Percentiles rank a stretch among this genome's conserved stretches.
Conservation (phyloP, 805 yeast genomes). For the Candida sithepensis region DNA sequence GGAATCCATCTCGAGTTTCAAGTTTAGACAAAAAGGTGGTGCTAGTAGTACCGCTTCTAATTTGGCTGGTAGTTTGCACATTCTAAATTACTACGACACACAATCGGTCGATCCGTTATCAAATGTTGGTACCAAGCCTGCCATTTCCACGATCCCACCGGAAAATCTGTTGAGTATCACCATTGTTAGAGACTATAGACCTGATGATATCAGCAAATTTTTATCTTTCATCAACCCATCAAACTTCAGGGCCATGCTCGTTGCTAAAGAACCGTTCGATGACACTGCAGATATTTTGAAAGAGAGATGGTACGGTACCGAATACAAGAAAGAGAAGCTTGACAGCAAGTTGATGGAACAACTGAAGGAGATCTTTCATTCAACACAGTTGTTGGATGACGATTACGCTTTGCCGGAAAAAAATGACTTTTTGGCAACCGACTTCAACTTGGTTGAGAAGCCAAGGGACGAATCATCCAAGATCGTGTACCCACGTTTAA, state of each 20-base stretch:
- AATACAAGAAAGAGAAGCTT: conserved; percentile 51
- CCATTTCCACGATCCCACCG: conserved; percentile 49
- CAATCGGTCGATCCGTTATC: conserved; percentile 11
- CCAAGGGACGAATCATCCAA: conserved; percentile 32
- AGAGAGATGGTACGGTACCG: conserved; percentile 93
- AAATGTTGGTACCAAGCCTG: conserved; percentile 3
- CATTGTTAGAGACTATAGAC: conserved; percentile 52
- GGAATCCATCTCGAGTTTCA: conserved; percentile 66
- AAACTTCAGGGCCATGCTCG: conserved; percentile 58
- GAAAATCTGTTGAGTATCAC: conserved; percentile 58
- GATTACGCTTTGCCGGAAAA: conserved; percentile 49
- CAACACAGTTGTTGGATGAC: conserved; percentile 36
- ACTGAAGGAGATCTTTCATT: conserved; percentile 29
- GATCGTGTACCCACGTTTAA: conserved; percentile 51
- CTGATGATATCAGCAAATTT: conserved; percentile 47
- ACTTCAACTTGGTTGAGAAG: conserved; percentile 57
- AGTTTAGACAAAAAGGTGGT: conserved; percentile 72
- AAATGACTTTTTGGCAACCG: conserved; percentile 80
- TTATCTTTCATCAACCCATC: conserved; percentile 47
- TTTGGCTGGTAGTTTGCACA: conserved; percentile 28
- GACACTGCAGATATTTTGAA: conserved; percentile 41
- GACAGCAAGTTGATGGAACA: conserved; percentile 34
- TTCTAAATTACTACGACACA: conserved; percentile 22
- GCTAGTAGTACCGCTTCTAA: conserved; percentile 70
- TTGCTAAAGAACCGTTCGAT: conserved; percentile 39